phyloP scores from a whole-genome alignment of 164 flowering plant genomes.

The Chimonanthus praecox region DNA sequence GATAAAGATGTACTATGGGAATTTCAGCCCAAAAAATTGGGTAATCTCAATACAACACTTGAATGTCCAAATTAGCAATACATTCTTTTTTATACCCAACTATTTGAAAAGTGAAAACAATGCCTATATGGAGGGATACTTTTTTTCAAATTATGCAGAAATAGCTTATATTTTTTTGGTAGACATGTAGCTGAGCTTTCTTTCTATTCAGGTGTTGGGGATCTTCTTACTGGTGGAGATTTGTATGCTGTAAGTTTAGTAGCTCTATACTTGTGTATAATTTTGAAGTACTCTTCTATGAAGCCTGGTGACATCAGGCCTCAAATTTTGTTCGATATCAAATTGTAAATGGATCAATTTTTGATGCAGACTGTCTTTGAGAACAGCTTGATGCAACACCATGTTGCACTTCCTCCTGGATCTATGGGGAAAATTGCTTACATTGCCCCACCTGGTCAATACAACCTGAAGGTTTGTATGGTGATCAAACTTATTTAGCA shows the following conservation, averaged over 20 bases:
- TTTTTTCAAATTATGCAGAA: too few species aligned
- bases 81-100: not conserved
- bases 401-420: constrained; percentile 93
- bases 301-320: not conserved
- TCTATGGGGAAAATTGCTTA: constrained; percentile 95
- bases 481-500: not conserved
- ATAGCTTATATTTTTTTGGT: too few species aligned
- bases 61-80: not conserved
- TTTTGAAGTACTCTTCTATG: not conserved
- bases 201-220: constrained; percentile 70
- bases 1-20: constrained; percentile 97
- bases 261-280: not conserved
- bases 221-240: constrained; percentile 94
- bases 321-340: not conserved
- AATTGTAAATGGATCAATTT: not conserved
- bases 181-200: not conserved
- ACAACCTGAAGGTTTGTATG: constrained; percentile 64
- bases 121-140: not conserved
- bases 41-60: constrained; percentile 28
- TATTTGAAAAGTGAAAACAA: not conserved
- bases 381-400: constrained; percentile 92
- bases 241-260: constrained; percentile 79
- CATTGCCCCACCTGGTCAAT: constrained; percentile 91
- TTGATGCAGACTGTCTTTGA: constrained; percentile 80
- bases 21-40: constrained; percentile 87